phyloP scores from a whole-genome alignment of 2,329 filamentous ascomycete species.

The Chaetomiaceae sp. region DNA sequence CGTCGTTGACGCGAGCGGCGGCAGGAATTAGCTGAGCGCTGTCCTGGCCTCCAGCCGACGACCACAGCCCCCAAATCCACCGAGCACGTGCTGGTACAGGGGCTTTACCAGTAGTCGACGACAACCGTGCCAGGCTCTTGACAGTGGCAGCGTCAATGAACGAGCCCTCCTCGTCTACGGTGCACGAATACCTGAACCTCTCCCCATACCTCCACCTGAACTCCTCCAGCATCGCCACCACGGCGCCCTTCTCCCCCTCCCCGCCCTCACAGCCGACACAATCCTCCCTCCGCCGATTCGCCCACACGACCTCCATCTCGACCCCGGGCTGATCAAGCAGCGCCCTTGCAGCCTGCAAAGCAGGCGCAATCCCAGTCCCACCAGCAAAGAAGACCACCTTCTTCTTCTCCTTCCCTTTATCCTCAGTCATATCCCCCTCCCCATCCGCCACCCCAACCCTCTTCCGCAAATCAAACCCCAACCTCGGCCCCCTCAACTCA shows the following conservation, averaged over 20 bases:
- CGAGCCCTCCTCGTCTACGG: constrained; percentile 73
- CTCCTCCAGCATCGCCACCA: constrained; percentile 59
- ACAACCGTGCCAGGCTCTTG: constrained; percentile 23
- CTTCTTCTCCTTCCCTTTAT: constrained; percentile 26
- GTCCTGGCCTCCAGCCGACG: neutral
- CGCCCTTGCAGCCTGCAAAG: constrained; percentile 70
- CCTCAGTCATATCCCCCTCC: neutral
- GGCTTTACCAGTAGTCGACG: neutral
- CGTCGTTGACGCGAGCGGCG: neutral
- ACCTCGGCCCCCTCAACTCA: constrained; percentile 73
- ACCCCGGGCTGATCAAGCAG: constrained; percentile 38
- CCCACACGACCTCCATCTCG: constrained; percentile 66
- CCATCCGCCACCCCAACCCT: constrained; percentile 30
- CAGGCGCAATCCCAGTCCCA: constrained; percentile 88
- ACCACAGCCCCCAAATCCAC: constrained; percentile 1
- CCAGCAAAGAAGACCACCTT: constrained; percentile 78
- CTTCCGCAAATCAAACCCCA: constrained; percentile 54
- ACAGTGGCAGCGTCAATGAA: constrained; percentile 58
- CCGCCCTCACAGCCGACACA: constrained; percentile 7
- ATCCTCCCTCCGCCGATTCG: constrained; percentile 48
- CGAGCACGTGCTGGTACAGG: neutral
- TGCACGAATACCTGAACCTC: constrained; percentile 64
- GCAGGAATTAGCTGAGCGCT: neutral
- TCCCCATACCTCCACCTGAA: constrained; percentile 56
- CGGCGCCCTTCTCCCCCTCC: constrained; percentile 38